Base-by-base conservation (phyloP, 805 yeast species). In the Hanseniaspora lindneri region DNA sequence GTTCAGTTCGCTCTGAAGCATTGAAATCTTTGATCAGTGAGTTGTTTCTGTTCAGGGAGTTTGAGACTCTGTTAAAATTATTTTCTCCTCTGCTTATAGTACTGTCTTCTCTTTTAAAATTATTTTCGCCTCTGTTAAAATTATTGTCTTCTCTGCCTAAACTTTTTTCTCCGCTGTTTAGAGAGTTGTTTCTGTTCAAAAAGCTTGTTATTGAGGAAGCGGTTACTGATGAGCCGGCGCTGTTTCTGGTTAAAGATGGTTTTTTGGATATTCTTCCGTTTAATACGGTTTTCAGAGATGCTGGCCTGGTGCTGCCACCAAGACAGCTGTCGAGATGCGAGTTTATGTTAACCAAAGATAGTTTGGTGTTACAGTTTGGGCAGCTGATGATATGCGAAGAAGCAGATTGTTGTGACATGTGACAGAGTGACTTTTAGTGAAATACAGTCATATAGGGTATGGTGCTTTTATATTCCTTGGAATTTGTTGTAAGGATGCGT, bases 351-450 rank as follows among this genome's bases (percentile, higher is more conserved):
- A 54, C 57, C 1, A 66, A 44, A 13, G 56, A 57, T 1, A 65
- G 54, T 3, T 62, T 60, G 17, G 53, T 53, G 3, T 55, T 34
- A 35, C 70, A 66, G 9, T 64, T 59, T 3, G 70, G 70, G 50
- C 70, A 66, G 25, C 52, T 37, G 2, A 65, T 67, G 65, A 66
- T 62, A 2, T 36, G 39, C 4, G 39, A 35, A 11, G 39, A 21
- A 4, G 13, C 14, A 21, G 16, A 11, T 35, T 20, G 27, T 14
- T 33, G 36, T 10, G 23, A 41, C 39, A 30, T 41, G n/a, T n/a
- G n/a, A n/a, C n/a, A n/a, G n/a, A n/a, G n/a, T n/a, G n/a, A n/a
- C n/a, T n/a, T n/a, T n/a, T n/a, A n/a, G n/a, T n/a, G n/a, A n/a
- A n/a, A n/a, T n/a, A n/a, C n/a, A n/a, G n/a, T n/a, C n/a, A n/a